phyloP scores from a whole-genome alignment of 140 eudicot genomes.

The Oenanthe javanica region DNA sequence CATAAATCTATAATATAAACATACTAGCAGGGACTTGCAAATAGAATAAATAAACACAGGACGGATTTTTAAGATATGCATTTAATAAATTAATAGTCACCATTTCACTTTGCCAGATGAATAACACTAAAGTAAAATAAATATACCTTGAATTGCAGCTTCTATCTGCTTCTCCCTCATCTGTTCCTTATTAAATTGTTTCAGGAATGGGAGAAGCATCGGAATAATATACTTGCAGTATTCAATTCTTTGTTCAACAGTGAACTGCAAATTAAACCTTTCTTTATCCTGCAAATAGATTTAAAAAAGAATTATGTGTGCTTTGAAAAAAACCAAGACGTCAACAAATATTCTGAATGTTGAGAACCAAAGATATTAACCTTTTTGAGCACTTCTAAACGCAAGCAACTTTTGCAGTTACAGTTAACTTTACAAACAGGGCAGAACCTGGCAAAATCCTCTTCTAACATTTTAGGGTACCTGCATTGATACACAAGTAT shows the following conservation, averaged over 20 bases:
- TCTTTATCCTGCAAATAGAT: slow-evolving; percentile 22
- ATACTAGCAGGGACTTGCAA: no score
- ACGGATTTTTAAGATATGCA: no score
- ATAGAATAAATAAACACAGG: no score
- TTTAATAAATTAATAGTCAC: neutral
- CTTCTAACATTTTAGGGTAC: slow-evolving; percentile 31
- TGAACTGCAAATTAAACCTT: slow-evolving; percentile 16
- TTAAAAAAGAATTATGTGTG: neutral
- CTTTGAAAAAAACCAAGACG: neutral
- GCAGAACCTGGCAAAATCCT: slow-evolving; percentile 19
- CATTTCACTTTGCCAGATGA: neutral
- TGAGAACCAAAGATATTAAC: slow-evolving; percentile 2
- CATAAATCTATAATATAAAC: neutral
- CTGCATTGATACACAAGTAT: neutral
- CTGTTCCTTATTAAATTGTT: slow-evolving; percentile 45
- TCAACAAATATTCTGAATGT: neutral
- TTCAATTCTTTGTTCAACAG: slow-evolving; percentile 28
- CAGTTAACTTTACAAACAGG: slow-evolving; percentile 29
- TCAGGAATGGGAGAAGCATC: slow-evolving; percentile 54
- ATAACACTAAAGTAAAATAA: neutral
- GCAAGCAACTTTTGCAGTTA: slow-evolving; percentile 50
- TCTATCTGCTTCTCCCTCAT: slow-evolving; percentile 50
- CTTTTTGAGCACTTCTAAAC: slow-evolving; percentile 19
- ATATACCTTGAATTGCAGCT: slow-evolving; percentile 58
- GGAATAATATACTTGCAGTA: slow-evolving; percentile 49